Conservation (phyloP, 371 early-diverging fungal genomes). For the Rhizopus microsporus region DNA sequence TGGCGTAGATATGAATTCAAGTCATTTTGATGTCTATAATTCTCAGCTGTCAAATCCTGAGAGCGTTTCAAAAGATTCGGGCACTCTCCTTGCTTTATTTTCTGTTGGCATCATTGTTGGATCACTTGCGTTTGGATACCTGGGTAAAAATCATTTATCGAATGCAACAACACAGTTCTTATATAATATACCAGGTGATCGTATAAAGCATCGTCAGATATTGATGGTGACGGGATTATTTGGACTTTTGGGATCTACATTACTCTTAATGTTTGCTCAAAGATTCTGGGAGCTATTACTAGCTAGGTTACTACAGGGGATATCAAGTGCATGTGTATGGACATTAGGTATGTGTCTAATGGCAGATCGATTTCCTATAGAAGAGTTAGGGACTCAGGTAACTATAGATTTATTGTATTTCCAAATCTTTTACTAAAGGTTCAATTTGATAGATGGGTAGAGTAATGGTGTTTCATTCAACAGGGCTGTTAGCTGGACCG, state of each 20-base stretch:
- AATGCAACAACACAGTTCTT: not conserved
- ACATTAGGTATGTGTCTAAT: conserved; percentile 54
- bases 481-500: conserved; percentile 57
- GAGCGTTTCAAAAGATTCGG: conserved; percentile 55
- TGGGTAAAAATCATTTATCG: conserved; percentile 29
- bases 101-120: conserved; percentile 67
- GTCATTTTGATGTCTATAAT: conserved; percentile 9
- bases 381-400: conserved; percentile 51
- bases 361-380: conserved; percentile 53
- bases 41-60: conserved; percentile 22
- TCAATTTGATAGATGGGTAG: conserved; percentile 47
- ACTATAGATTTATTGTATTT: not conserved
- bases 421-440: not conserved
- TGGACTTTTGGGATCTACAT: conserved; percentile 48
- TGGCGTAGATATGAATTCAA: conserved; percentile 14
- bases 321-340: conserved; percentile 58
- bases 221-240: conserved; percentile 63
- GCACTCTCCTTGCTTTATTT: conserved; percentile 65
- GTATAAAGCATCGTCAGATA: conserved; percentile 33
- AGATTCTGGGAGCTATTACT: conserved; percentile 53
- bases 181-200: conserved; percentile 15
- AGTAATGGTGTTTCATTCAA: conserved; percentile 51
- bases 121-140: conserved; percentile 65
- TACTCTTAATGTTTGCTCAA: conserved; percentile 55
- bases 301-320: conserved; percentile 63